These are phyloP conservation scores for Xylaria sp. DNA, from an alignment of 2,329 filamentous ascomycete species.

Conservation along the genomic window DNA sequence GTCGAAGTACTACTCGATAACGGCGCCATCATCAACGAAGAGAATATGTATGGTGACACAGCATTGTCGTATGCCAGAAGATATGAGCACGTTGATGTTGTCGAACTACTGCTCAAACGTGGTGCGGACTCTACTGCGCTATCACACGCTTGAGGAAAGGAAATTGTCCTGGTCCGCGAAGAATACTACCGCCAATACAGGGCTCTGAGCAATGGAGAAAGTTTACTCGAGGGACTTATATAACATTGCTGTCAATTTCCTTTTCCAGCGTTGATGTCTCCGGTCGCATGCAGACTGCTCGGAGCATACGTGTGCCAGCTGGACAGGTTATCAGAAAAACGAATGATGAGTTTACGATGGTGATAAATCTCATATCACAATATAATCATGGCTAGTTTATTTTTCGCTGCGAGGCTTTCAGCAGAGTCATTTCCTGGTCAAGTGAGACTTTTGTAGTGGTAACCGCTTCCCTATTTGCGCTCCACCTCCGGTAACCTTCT, in stretches of 20 bases:
- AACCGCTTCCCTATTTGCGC: too few relatives aligned
- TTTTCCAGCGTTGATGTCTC: not conserved
- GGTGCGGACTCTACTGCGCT: not conserved
- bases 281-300: not conserved
- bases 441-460: too few relatives aligned
- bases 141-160: not conserved
- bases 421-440: not conserved
- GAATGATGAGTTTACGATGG: not conserved
- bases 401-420: not conserved
- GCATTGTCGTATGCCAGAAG: not conserved
- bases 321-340: not conserved
- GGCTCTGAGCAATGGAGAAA: not conserved
- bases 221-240: too few relatives aligned
- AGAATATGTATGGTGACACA: not conserved
- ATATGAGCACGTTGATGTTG: not conserved
- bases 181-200: not conserved
- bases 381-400: not conserved
- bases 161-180: not conserved
- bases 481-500: not conserved
- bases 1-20: not conserved
- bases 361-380: not conserved
- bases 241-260: not conserved
- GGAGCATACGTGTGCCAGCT: not conserved
- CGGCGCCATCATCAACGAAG: not conserved
- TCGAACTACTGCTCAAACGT: not conserved